Percentiles rank a stretch among this genome's conserved stretches.
phyloP scores from a whole-genome alignment of 306 rosid species.

The Urtica urens region DNA sequence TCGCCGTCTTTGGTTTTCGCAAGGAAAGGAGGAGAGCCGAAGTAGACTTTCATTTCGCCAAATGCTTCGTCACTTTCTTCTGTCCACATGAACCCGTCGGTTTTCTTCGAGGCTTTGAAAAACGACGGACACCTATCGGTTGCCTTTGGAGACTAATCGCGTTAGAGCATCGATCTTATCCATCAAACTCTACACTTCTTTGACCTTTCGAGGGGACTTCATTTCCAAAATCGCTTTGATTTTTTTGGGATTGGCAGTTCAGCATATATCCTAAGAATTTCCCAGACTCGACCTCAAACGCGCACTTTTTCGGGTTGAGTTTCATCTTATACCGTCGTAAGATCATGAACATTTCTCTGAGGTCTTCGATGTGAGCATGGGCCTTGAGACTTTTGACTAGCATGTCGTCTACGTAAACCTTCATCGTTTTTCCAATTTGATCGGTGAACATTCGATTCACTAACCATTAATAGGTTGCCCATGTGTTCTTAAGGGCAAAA shows the following conservation, averaged over 20 bases:
- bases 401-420: not conserved
- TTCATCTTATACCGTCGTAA: not conserved
- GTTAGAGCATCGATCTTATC: not conserved
- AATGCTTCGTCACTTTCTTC: not conserved
- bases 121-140: not conserved
- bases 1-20: not conserved
- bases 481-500: too few relatives aligned
- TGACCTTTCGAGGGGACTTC: not conserved
- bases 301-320: not conserved
- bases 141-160: not conserved
- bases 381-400: not conserved
- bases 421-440: too few relatives aligned
- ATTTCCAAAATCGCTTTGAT: not conserved
- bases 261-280: not conserved
- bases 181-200: not conserved
- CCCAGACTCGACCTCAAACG: not conserved
- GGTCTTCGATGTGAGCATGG: not conserved
- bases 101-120: not conserved
- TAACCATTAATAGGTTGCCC: too few relatives aligned
- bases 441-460: too few relatives aligned
- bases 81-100: not conserved
- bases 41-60: not conserved
- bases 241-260: not conserved
- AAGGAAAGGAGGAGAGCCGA: not conserved
- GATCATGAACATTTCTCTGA: not conserved